phyloP scores from a whole-genome alignment of 352 stramenopile species.

The Globisporangium sylvaticum region DNA sequence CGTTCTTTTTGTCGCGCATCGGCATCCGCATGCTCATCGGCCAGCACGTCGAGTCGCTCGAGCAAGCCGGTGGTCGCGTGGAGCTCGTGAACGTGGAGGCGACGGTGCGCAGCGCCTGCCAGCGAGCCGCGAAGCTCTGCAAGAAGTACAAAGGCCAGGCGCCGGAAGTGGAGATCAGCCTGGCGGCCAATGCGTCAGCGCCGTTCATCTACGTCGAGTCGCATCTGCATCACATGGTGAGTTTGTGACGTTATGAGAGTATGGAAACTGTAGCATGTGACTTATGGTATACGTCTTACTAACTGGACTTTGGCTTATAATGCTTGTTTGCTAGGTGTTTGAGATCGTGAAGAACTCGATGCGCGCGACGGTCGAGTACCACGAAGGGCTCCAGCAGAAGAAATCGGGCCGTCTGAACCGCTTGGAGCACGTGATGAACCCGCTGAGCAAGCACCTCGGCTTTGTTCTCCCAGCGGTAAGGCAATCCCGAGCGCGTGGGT shows the following conservation, averaged over 20 bases:
- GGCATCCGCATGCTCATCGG: slow-evolving; percentile 99
- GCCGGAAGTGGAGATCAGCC: slow-evolving; percentile 54
- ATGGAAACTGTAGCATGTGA: background rate
- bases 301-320: background rate
- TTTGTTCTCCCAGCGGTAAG: slow-evolving; percentile 68
- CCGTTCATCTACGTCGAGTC: slow-evolving; percentile 82
- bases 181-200: slow-evolving; percentile 40
- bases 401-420: slow-evolving; percentile 42
- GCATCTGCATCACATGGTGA: slow-evolving; percentile 86
- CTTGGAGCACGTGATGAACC: slow-evolving; percentile 68
- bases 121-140: slow-evolving; percentile 54
- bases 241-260: background rate
- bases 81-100: slow-evolving; percentile 68
- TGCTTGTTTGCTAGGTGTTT: slow-evolving; percentile 38
- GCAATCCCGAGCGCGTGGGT: background rate
- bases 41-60: slow-evolving; percentile 73
- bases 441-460: slow-evolving; percentile 53
- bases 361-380: slow-evolving; percentile 94
- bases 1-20: slow-evolving; percentile 98
- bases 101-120: slow-evolving; percentile 53
- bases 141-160: slow-evolving; percentile 47
- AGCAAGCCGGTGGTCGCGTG: slow-evolving; percentile 56
- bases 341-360: slow-evolving; percentile 99
- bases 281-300: background rate
- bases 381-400: slow-evolving; percentile 62